Percentiles rank a stretch among this genome's conserved stretches.
Conservation (phyloP, 202 grass and related monocot species). For the Panicum virgatum region DNA sequence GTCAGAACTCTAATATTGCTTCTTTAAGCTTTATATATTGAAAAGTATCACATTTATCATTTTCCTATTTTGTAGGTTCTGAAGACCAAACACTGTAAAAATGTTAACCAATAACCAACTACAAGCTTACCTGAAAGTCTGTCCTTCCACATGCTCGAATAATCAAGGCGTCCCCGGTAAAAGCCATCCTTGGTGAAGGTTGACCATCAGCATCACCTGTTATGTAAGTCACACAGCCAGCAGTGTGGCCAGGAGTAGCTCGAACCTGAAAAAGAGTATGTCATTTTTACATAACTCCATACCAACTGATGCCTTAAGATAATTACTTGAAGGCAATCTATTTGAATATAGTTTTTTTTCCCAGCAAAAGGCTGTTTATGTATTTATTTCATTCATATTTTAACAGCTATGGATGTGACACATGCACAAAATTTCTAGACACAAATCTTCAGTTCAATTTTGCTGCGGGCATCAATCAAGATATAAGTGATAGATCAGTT, state of each 20-base stretch:
- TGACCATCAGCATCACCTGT: constrained; percentile 76
- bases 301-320: not conserved
- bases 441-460: constrained; percentile 9
- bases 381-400: not conserved
- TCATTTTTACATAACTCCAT: constrained; percentile 29
- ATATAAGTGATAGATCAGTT: not conserved
- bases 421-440: constrained; percentile 1
- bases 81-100: not conserved
- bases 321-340: not conserved
- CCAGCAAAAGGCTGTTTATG: not conserved
- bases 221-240: constrained; percentile 90
- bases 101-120: not conserved
- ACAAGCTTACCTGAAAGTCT: constrained; percentile 85
- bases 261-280: constrained; percentile 61
- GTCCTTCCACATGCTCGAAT: constrained; percentile 95
- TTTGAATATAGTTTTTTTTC: not conserved
- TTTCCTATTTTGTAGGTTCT: constrained; percentile 14
- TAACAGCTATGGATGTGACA: not conserved
- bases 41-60: not conserved
- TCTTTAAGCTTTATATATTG: not conserved
- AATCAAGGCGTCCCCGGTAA: constrained; percentile 89
- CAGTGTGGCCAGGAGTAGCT: constrained; percentile 92
- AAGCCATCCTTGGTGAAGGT: constrained; percentile 87
- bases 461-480: not conserved
- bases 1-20: not conserved